Evolutionary conservation across 257 asterid species (phyloP).

Genomic region (Fraxinus americana): DNA sequence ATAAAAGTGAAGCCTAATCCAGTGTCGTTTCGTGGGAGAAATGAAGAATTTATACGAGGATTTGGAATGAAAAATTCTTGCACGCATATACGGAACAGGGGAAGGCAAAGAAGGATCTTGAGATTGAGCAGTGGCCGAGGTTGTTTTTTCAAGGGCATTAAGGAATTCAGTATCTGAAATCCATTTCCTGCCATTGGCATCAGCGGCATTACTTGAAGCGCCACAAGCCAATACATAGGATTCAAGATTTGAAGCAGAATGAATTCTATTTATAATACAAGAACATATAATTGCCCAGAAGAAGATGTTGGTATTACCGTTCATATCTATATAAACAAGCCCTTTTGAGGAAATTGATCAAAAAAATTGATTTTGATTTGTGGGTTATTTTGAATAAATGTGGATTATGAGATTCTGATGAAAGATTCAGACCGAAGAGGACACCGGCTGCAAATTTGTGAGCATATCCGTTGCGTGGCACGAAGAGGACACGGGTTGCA

Average conservation of each 20-base stretch:
- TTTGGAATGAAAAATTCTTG: conserved; percentile 37
- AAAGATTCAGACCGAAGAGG: neutral
- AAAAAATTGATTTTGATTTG: neutral
- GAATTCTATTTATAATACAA: conserved; percentile 13
- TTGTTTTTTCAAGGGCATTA: conserved; percentile 26
- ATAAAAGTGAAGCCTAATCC: conserved; percentile 50
- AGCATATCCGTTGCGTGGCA: neutral
- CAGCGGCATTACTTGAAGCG: conserved; percentile 29
- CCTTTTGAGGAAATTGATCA: neutral
- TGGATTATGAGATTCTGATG: neutral
- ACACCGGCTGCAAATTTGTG: neutral
- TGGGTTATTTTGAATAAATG: neutral
- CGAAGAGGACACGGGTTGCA: neutral
- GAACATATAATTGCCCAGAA: conserved; percentile 19
- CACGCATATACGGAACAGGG: conserved; percentile 45
- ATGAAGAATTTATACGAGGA: conserved; percentile 30
- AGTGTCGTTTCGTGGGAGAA: conserved; percentile 36
- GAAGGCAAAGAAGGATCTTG: conserved; percentile 48
- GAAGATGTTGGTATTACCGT: conserved; percentile 22
- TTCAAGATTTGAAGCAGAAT: conserved; percentile 18
- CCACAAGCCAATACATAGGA: no score
- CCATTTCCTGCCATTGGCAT: conserved; percentile 39
- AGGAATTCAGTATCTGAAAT: conserved; percentile 37
- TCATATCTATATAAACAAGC: conserved; percentile 18
- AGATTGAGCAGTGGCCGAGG: conserved; percentile 29